A percentile compares a stretch with the other conserved stretches of the same genome.
These are phyloP conservation scores for Euphrasia confusa DNA, from an alignment of 257 asterid species.

Conservation along the genomic window DNA sequence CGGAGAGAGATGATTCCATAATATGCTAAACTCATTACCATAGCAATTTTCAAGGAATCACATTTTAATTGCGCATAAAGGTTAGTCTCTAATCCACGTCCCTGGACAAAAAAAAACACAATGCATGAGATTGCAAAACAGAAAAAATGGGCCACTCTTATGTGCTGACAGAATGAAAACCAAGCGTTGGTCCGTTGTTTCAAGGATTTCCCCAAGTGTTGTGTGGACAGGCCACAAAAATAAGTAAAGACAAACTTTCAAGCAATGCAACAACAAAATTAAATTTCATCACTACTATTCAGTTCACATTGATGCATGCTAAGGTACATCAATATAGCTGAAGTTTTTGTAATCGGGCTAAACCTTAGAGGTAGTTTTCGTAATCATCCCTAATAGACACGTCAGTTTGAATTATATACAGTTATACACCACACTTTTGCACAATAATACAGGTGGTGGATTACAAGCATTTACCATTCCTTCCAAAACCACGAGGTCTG, in stretches of 20 bases:
- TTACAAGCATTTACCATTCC: conserved; percentile 68
- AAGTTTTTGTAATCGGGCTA: background rate
- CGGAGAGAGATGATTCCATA: background rate
- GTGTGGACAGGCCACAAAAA: too few species aligned
- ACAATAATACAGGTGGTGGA: conserved; percentile 13
- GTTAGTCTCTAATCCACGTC: conserved; percentile 97
- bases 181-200: background rate
- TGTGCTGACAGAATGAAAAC: background rate
- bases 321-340: background rate
- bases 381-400: background rate
- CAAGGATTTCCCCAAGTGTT: too few species aligned
- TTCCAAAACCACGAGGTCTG: conserved; percentile 89
- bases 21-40: conserved; percentile 47
- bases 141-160: background rate
- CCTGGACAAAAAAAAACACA: conserved; percentile 41
- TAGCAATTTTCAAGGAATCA: conserved; percentile 86
- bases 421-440: conserved; percentile 10
- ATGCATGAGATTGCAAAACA: conserved; percentile 8
- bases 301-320: too few species aligned
- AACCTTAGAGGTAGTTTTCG: background rate
- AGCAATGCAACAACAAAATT: background rate
- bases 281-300: background rate
- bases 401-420: conserved; percentile 2
- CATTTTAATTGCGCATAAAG: conserved; percentile 89
- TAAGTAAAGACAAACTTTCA: background rate